phyloP scores from a whole-genome alignment of 176 grass and related monocot species.

The Leersia perrieri region DNA sequence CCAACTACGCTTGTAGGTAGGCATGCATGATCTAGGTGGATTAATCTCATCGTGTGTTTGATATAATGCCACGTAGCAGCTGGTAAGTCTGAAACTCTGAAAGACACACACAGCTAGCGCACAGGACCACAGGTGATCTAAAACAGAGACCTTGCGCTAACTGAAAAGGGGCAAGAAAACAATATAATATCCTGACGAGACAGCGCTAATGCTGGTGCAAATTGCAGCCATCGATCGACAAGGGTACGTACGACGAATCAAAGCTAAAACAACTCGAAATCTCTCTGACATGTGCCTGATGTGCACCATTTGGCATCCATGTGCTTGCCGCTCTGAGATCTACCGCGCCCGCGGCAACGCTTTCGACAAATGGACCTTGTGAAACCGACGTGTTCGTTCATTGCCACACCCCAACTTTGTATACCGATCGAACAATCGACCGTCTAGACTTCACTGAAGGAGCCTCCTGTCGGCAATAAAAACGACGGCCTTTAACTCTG shows the following conservation, averaged over 20 bases:
- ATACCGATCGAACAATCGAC: background rate
- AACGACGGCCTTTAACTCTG: background rate
- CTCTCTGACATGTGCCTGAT: conserved; percentile 9
- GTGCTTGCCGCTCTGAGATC: background rate
- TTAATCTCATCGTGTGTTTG: background rate
- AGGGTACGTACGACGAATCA: background rate
- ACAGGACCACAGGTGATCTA: background rate
- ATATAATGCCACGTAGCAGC: background rate
- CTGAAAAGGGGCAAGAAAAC: too few relatives aligned
- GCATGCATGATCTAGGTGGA: background rate
- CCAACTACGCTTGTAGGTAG: background rate
- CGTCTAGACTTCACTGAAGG: background rate
- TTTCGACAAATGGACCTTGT: conserved; percentile 22
- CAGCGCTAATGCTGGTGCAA: conserved; percentile 10
- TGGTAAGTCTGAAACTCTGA: background rate
- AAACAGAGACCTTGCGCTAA: background rate
- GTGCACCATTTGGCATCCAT: conserved; percentile 27
- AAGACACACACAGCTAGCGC: background rate
- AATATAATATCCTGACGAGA: background rate
- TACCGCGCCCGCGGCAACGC: conserved; percentile 2
- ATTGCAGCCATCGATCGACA: conserved; percentile 2
- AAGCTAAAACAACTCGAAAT: conserved; percentile 2
- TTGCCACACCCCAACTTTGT: background rate
- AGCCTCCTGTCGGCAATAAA: background rate
- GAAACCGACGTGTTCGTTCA: conserved; percentile 23